Conservation (phyloP, 2,329 filamentous ascomycete species). For the Aspergillus sp. region DNA sequence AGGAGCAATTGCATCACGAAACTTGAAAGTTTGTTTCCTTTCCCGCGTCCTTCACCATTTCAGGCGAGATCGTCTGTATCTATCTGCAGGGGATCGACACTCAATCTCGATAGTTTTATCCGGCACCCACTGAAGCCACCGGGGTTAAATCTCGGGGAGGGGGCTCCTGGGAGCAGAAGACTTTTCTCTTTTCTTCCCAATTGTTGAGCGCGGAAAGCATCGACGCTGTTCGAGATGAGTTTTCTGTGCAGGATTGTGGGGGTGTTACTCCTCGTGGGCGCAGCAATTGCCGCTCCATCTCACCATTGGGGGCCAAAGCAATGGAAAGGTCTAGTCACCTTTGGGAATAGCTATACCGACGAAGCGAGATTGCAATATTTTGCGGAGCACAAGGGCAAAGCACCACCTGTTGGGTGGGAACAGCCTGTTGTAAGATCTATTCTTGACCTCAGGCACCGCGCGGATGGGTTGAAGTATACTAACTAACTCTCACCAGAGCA, state of each 20-base stretch:
- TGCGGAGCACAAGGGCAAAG: slow-evolving; percentile 27
- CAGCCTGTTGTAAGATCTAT: slow-evolving; percentile 47
- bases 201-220: background rate
- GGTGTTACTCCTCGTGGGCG: slow-evolving; percentile 6
- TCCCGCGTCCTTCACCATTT: background rate
- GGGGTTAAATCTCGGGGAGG: background rate
- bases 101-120: background rate
- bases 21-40: background rate
- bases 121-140: background rate
- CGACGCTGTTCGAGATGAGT: background rate
- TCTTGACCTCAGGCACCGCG: background rate
- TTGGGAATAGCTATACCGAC: slow-evolving; percentile 79
- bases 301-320: slow-evolving; percentile 28
- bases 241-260: background rate
- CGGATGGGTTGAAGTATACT: background rate
- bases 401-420: slow-evolving; percentile 65
- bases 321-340: slow-evolving; percentile 61
- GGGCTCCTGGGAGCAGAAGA: background rate
- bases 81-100: background rate
- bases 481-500: slow-evolving; percentile 38
- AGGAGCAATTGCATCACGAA: background rate
- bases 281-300: background rate
- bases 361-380: slow-evolving; percentile 71
- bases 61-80: background rate
- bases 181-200: background rate